These are phyloP conservation scores for Irineochytrium annulatum DNA, from an alignment of 192 early-diverging fungal genomes.

Conservation along the genomic window DNA sequence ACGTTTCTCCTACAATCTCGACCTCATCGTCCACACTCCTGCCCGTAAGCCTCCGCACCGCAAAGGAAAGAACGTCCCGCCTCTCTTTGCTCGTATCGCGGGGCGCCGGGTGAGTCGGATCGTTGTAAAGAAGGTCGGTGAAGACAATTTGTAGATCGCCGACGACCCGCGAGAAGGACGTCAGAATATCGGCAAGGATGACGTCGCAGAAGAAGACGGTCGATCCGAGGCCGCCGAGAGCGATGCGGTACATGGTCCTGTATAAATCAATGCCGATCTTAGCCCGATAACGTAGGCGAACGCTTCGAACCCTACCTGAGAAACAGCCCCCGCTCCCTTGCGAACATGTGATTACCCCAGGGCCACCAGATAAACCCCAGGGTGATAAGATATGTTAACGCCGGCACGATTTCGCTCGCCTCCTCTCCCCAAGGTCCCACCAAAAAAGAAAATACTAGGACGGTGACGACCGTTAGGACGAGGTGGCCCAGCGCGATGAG, in stretches of 20 bases:
- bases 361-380: constrained; percentile 19
- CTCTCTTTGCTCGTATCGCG: background rate
- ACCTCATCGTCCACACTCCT: background rate
- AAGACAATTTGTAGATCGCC: constrained; percentile 72
- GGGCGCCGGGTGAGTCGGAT: background rate
- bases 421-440: constrained; percentile 29
- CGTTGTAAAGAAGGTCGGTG: constrained; percentile 38
- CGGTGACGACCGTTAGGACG: constrained; percentile 14
- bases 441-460: constrained; percentile 22
- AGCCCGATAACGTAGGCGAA: too few relatives aligned
- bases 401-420: constrained; percentile 30
- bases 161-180: constrained; percentile 85
- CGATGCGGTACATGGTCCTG: constrained; percentile 34
- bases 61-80: too few relatives aligned
- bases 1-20: background rate
- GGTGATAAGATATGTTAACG: constrained; percentile 28
- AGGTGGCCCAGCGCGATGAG: constrained; percentile 26
- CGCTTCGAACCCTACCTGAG: constrained; percentile 15
- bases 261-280: constrained; percentile 5
- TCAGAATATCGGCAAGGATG: constrained; percentile 92
- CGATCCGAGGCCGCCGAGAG: constrained; percentile 31
- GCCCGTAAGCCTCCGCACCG: background rate
- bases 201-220: constrained; percentile 62
- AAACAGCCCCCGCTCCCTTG: constrained; percentile 36
- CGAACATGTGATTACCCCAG: constrained; percentile 17